Evolutionary conservation across 2,329 filamentous ascomycete species (phyloP), one percentile per base, ranked within the genome.

Genomic region (Ophiostoma australiae): DNA sequence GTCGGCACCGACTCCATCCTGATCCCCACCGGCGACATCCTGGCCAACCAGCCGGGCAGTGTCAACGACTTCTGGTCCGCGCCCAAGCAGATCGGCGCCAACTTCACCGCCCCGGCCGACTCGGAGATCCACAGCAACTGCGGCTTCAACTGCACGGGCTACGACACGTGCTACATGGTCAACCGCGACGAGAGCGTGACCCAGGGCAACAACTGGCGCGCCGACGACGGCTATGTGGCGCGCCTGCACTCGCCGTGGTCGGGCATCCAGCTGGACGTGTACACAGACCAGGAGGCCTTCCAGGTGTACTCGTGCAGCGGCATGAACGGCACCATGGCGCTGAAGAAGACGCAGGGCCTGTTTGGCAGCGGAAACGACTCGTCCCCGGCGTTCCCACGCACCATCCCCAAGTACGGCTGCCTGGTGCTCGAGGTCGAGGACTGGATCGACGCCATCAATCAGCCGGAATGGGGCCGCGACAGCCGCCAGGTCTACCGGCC

Each of bases 371-470:
- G 11, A 15, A 13, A 41, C 72, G 61, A 69, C 61, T 20, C 70
- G 35, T 73, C 80, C 1, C 27, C 27, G 27, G 80, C 81, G 41
- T 86, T 89, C 75, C 86, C 87, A 3, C 83, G 89, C 52, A 86
- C 86, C 8, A 90, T 93, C 35, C 85, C 87, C 71, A 79, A 94
- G 82, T 92, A 93, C 77, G 93, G 92, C 41, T 97, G 94, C 80
- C 77, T 97, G 35, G 94, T 97, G 68, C 86, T 97, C 80, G 94
- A 97, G 82, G 92, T 95, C 15, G 88, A 97, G 84, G 93, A 95
- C 79, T 97, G 89, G 87, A 97, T 97, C 77, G 94, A 97, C 78
- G 93, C 86, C 35, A 95, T 98, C 81, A 97, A 97, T 81, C 87
- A 96, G 76, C 94, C 94, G 0, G 87, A 93, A 80, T 97, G 94